phyloP scores from a whole-genome alignment of 2,329 filamentous ascomycete species.

The Beauveria sp. region DNA sequence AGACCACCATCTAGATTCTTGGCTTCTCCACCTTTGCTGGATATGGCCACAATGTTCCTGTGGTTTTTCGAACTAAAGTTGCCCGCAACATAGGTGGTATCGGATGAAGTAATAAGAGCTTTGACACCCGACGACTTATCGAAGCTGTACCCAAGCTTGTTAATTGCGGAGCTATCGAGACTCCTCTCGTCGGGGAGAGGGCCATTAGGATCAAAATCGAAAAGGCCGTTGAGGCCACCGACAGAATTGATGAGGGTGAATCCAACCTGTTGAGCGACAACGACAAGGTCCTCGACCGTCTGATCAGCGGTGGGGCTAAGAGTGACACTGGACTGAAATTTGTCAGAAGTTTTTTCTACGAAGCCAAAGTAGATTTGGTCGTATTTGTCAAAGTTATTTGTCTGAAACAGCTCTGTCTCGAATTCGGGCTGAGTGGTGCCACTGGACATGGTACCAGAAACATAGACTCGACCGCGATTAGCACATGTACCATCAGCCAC shows the following conservation, averaged over 20 bases:
- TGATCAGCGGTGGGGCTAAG: conserved; percentile 63
- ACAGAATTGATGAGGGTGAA: conserved; percentile 69
- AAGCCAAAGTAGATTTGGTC: conserved; percentile 84
- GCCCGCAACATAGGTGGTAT: conserved; percentile 69
- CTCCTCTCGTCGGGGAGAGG: conserved; percentile 49
- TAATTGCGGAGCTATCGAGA: conserved; percentile 65
- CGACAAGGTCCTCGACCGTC: conserved; percentile 51
- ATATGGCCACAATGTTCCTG: conserved; percentile 71
- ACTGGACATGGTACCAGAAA: conserved; percentile 64
- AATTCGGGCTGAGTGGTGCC: conserved; percentile 39
- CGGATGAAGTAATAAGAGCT: conserved; percentile 56
- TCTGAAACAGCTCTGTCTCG: conserved; percentile 67
- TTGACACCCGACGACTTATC: conserved; percentile 59
- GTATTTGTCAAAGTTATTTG: conserved; percentile 94
- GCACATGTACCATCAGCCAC: conserved; percentile 68
- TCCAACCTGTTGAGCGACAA: conserved; percentile 85
- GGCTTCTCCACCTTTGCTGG: conserved; percentile 49
- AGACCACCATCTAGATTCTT: conserved; percentile 64
- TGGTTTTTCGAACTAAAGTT: conserved; percentile 67
- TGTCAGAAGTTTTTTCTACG: conserved; percentile 64
- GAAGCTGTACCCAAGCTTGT: conserved; percentile 67
- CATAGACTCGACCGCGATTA: conserved; percentile 70
- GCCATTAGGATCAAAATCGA: conserved; percentile 67
- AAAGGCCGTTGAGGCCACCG: conserved; percentile 80
- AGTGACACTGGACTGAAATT: conserved; percentile 75